phyloP scores from a whole-genome alignment of 2,329 filamentous ascomycete species.

The Talaromyces atroroseus region DNA sequence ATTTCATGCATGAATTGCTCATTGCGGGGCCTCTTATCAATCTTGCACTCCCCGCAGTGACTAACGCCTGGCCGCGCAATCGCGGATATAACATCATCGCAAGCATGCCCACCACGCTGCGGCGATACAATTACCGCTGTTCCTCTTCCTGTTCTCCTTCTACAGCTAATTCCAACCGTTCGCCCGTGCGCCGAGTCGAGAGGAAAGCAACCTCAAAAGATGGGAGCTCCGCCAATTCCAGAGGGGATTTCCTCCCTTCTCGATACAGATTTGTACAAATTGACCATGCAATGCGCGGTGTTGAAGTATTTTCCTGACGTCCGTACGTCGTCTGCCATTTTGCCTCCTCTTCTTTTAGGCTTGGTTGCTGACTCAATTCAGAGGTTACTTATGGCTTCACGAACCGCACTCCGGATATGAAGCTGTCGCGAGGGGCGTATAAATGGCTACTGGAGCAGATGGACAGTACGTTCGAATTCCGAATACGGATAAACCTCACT shows the following conservation, averaged over 20 bases:
- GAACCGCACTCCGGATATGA: slow-evolving; percentile 91
- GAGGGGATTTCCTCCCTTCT: slow-evolving; percentile 78
- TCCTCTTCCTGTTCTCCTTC: neutral
- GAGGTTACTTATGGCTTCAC: slow-evolving; percentile 90
- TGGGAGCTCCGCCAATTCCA: slow-evolving; percentile 29
- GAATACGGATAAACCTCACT: neutral
- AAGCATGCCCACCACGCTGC: neutral
- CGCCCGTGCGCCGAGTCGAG: neutral
- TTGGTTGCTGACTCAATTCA: slow-evolving; percentile 10
- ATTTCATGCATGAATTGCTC: neutral
- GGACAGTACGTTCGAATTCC: slow-evolving; percentile 51
- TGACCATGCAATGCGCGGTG: slow-evolving; percentile 98
- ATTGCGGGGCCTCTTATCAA: neutral
- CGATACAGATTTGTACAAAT: slow-evolving; percentile 85
- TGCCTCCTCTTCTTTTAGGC: neutral
- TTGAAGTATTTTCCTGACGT: slow-evolving; percentile 81
- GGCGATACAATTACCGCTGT: neutral
- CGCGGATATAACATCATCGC: neutral
- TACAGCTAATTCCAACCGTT: too few relatives aligned
- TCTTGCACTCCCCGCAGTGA: slow-evolving; percentile 4
- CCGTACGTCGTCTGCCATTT: slow-evolving; percentile 29
- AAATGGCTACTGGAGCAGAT: slow-evolving; percentile 82
- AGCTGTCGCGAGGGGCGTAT: slow-evolving; percentile 75
- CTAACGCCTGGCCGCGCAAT: slow-evolving; percentile 4
- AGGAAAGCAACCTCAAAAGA: neutral